Percentiles rank a stretch among this genome's conserved stretches.
These are phyloP conservation scores for Avena eriantha DNA, from an alignment of 176 grass and related monocot species.

Conservation along the genomic window DNA sequence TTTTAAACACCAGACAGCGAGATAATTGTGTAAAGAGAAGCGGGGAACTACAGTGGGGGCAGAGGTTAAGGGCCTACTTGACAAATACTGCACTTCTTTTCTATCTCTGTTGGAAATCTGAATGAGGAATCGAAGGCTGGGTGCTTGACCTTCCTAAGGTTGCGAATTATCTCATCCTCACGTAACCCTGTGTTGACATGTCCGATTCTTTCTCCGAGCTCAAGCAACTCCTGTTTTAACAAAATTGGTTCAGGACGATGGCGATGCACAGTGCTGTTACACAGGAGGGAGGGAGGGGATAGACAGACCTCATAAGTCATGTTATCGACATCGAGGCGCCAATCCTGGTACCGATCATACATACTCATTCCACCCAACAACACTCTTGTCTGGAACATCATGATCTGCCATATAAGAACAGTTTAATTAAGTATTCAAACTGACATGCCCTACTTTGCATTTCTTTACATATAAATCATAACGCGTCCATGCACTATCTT, in stretches of 20 bases:
- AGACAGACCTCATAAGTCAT: slow-evolving; percentile 87
- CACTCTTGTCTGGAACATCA: slow-evolving; percentile 96
- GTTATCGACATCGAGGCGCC: slow-evolving; percentile 94
- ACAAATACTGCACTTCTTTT: slow-evolving; percentile 93
- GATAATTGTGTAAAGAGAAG: background rate
- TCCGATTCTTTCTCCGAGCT: slow-evolving; percentile 88
- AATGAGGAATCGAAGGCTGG: slow-evolving; percentile 60
- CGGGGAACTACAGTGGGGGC: background rate
- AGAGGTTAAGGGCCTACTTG: slow-evolving; percentile 53
- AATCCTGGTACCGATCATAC: slow-evolving; percentile 75
- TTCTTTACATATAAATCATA: background rate
- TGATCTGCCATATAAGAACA: slow-evolving; percentile 59
- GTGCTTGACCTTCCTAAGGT: slow-evolving; percentile 62
- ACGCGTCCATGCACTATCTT: background rate
- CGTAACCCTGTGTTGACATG: slow-evolving; percentile 90
- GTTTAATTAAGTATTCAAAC: background rate
- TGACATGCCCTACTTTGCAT: background rate
- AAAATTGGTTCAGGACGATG: background rate
- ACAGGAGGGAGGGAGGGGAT: background rate
- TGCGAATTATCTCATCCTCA: slow-evolving; percentile 84
- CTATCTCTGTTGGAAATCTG: slow-evolving; percentile 57
- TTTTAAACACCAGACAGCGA: background rate
- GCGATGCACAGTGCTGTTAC: background rate
- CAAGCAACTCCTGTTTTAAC: slow-evolving; percentile 79
- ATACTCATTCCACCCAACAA: slow-evolving; percentile 81